Conservation (phyloP, 2,329 filamentous ascomycete species). For the Botrytis fragariae region DNA sequence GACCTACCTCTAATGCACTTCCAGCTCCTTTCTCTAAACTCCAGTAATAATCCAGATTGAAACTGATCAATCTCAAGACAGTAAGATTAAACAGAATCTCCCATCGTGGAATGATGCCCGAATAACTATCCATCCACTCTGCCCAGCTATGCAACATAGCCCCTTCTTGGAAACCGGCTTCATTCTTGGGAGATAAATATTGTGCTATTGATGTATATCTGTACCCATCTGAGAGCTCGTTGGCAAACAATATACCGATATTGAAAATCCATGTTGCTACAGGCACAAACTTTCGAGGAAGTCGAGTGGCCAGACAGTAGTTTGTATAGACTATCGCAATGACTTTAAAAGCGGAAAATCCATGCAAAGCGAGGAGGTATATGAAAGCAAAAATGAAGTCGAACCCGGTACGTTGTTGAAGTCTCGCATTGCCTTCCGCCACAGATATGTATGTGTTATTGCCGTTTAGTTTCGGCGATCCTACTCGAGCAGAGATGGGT, state of each 20-base stretch:
- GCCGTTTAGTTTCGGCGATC: slow-evolving; percentile 34
- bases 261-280: slow-evolving; percentile 87
- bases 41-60: slow-evolving; percentile 98
- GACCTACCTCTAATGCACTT: slow-evolving; percentile 77
- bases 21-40: slow-evolving; percentile 62
- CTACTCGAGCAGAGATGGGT: slow-evolving; percentile 27
- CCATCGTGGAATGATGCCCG: slow-evolving; percentile 87
- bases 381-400: slow-evolving; percentile 79
- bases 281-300: slow-evolving; percentile 71
- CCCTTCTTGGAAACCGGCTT: slow-evolving; percentile 13
- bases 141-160: slow-evolving; percentile 50
- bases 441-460: slow-evolving; percentile 42
- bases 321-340: slow-evolving; percentile 77
- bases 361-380: slow-evolving; percentile 78
- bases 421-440: slow-evolving; percentile 51
- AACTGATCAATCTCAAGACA: slow-evolving; percentile 87
- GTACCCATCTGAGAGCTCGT: slow-evolving; percentile 81
- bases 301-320: slow-evolving; percentile 69
- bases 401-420: slow-evolving; percentile 72
- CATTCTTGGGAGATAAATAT: slow-evolving; percentile 43
- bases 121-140: slow-evolving; percentile 70
- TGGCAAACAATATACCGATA: slow-evolving; percentile 79
- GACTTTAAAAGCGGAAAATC: slow-evolving; percentile 81
- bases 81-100: slow-evolving; percentile 98
- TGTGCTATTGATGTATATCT: slow-evolving; percentile 62